Base-by-base conservation (phyloP, 805 yeast species). In the Babjeviella inositovora region DNA sequence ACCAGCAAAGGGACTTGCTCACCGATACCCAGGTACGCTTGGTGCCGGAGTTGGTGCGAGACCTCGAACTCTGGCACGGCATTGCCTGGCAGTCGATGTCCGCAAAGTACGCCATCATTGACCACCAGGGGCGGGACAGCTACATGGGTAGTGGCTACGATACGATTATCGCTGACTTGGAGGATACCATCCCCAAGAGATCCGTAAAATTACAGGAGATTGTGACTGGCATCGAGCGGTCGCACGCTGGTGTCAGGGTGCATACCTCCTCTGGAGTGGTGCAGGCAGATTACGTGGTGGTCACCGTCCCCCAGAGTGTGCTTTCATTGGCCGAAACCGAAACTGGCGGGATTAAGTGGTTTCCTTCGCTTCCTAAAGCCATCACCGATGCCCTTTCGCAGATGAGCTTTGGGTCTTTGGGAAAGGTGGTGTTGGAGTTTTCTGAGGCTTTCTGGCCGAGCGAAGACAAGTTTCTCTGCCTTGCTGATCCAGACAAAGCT, bases 11-110 rank as follows among this genome's bases (percentile, higher is more conserved):
- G 11, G 43, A 49, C 20, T 39, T 62, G n/a, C 44, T 77, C 14
- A 55, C 70, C 0, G 38, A 45, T 15, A 60, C 48, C 3, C 87
- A 74, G 35, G 53, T 52, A 8, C 33, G 37, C n/a, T 58, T 53
- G 32, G 61, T 66, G 5, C 62, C 67, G 2, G 66, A 70, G 29
- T 38, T 63, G 25, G 39, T 62, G 9, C 53, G 93, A 33, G 53
- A 55, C 24, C 41, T 68, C 23, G 95, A 84, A 43, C 49, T 76
- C 14, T 82, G 92, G 87, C 76, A 70, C 41, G 95, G 93, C 1
- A 53, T 74, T 15, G 58, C 73, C 13, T 70, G 82, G 70, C 62
- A 61, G 11, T 43, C 46, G 11, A 56, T 75, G 38, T 75, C 92
- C 34, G 72, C 75, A 3, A 73, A 72, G 33, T 73, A 64, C 37